phyloP scores from a whole-genome alignment of 192 early-diverging fungal species.

The Umbelopsis vinacea region DNA sequence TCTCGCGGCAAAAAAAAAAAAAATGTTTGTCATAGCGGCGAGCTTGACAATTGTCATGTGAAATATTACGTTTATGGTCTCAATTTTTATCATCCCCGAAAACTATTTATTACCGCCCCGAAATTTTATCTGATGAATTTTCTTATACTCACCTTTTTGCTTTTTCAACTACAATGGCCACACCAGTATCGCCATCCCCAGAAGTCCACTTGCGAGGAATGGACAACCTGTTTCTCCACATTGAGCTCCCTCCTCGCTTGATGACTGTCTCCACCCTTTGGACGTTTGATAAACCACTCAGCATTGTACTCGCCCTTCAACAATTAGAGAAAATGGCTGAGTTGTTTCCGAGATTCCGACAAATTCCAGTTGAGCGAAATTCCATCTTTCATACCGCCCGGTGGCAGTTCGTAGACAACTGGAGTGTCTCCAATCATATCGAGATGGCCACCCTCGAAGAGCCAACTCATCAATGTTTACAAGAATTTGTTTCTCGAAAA shows the following conservation, averaged over 20 bases:
- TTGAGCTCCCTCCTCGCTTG: constrained; percentile 29
- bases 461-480: constrained; percentile 19
- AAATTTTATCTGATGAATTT: not conserved
- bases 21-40: not conserved
- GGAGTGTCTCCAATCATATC: constrained; percentile 1
- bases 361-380: not conserved
- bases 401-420: not conserved
- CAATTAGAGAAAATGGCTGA: constrained; percentile 19
- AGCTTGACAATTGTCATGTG: constrained; percentile 7
- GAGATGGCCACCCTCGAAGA: constrained; percentile 23
- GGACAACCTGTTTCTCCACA: constrained; percentile 36
- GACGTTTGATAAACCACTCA: constrained; percentile 27
- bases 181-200: constrained; percentile 20
- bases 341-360: constrained; percentile 29
- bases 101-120: not conserved
- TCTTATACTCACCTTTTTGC: not conserved
- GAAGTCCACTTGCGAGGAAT: constrained; percentile 28
- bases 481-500: constrained; percentile 23
- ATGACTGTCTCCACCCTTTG: constrained; percentile 37
- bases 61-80: not conserved
- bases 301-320: not conserved
- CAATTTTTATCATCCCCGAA: not conserved
- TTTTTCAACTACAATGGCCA: not conserved
- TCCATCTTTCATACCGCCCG: constrained; percentile 7
- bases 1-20: not conserved